These are phyloP conservation scores for Fusarium sp. DNA, from an alignment of 2,329 filamentous ascomycete genomes.

Conservation along the genomic window DNA sequence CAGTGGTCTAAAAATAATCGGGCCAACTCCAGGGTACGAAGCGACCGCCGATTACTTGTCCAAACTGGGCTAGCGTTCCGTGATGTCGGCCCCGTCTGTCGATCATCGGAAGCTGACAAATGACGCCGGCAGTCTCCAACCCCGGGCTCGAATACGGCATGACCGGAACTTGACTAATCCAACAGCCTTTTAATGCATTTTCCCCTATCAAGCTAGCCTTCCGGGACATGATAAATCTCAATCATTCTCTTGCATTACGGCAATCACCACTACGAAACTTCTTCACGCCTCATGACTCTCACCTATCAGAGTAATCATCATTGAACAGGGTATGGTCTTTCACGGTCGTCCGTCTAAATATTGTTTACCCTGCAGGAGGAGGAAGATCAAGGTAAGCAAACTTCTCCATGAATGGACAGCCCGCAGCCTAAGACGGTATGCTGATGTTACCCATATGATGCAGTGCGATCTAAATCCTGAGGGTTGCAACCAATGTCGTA, in stretches of 20 bases:
- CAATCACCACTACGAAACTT: neutral
- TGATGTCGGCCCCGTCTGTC: neutral
- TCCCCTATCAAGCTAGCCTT: neutral
- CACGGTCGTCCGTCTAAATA: neutral
- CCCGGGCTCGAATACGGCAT: neutral
- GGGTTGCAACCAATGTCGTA: neutral
- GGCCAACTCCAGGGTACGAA: neutral
- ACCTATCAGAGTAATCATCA: neutral
- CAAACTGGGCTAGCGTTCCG: neutral
- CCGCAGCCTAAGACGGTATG: neutral
- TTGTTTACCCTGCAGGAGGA: neutral
- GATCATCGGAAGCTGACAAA: neutral
- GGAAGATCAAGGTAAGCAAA: neutral
- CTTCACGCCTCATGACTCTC: too few species aligned
- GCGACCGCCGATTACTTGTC: too few species aligned
- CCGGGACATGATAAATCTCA: neutral
- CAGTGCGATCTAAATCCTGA: neutral
- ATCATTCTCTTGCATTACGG: neutral
- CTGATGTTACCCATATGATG: neutral
- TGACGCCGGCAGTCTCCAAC: neutral
- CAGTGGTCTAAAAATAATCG: too few species aligned
- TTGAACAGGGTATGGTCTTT: neutral
- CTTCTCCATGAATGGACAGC: neutral
- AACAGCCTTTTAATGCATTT: neutral
- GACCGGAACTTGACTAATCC: neutral